Conservation (phyloP, 1,139 yeast species). For the Pneumocystis canis region DNA sequence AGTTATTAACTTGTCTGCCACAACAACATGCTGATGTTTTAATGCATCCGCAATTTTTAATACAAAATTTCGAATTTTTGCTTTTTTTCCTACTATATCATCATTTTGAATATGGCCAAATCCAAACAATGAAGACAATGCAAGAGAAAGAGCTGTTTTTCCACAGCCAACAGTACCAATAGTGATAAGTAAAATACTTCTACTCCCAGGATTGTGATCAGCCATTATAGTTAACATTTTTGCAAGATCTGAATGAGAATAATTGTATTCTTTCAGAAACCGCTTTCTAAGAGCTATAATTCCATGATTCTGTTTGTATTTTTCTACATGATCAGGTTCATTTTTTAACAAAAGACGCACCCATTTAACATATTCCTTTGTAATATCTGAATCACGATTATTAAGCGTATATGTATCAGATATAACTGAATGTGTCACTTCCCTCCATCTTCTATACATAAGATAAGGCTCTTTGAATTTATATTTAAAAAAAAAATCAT, state of each 20-base stretch:
- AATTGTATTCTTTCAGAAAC: slow-evolving; percentile 38
- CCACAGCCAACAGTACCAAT: slow-evolving; percentile 93
- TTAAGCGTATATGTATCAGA: slow-evolving; percentile 28
- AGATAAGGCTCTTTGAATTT: slow-evolving; percentile 92
- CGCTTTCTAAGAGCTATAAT: slow-evolving; percentile 54
- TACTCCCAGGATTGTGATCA: not conserved
- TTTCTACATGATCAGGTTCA: slow-evolving; percentile 32
- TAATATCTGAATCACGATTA: slow-evolving; percentile 40
- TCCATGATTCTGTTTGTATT: slow-evolving; percentile 48
- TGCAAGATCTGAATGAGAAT: slow-evolving; percentile 32
- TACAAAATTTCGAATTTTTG: slow-evolving; percentile 36
- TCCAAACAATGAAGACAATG: slow-evolving; percentile 38
- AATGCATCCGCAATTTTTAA: slow-evolving; percentile 35
- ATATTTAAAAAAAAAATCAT: slow-evolving; percentile 71
- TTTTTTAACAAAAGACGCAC: slow-evolving; percentile 23
- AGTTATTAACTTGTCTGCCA: slow-evolving; percentile 32
- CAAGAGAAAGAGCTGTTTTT: slow-evolving; percentile 66
- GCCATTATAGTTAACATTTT: slow-evolving; percentile 2
- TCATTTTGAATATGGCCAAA: slow-evolving; percentile 86
- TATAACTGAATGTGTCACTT: slow-evolving; percentile 57
- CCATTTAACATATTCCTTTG: slow-evolving; percentile 55
- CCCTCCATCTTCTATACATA: slow-evolving; percentile 81
- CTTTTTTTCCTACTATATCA: slow-evolving; percentile 34
- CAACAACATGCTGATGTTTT: slow-evolving; percentile 34
- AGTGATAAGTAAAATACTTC: slow-evolving; percentile 43